Percentiles rank a stretch among this genome's conserved stretches.
Evolutionary conservation across 176 grass and related monocot genomes (phyloP).

Genomic region (Oropetium thomaeum): DNA sequence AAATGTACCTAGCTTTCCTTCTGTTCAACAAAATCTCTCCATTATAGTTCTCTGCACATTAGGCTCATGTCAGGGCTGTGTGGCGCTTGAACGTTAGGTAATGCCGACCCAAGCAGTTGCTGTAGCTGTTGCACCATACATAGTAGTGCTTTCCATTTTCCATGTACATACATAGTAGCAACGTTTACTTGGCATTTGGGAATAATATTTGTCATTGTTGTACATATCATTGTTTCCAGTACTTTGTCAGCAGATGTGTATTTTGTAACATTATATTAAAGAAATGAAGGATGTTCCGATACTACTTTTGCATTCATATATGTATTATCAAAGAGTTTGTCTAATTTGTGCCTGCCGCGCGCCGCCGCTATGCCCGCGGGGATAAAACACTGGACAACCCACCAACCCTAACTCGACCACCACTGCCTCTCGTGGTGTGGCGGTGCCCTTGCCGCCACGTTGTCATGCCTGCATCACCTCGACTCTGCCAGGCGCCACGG

Average conservation of each 20-base stretch:
- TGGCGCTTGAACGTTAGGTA: conserved; percentile 36
- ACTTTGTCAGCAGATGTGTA: conserved; percentile 12
- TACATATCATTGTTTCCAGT: conserved; percentile 24
- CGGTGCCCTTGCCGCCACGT: no score
- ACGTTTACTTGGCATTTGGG: conserved; percentile 22
- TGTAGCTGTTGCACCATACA: conserved; percentile 15
- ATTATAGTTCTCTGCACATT: not conserved
- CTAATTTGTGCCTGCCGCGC: no score
- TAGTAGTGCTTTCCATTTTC: not conserved
- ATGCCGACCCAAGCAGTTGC: conserved; percentile 19
- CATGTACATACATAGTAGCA: conserved; percentile 39
- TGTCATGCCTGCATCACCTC: no score
- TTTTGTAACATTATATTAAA: conserved; percentile 17
- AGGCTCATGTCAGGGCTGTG: conserved; percentile 8
- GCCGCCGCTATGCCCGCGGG: no score
- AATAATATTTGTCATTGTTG: not conserved
- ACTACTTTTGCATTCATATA: not conserved
- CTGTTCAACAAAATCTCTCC: not conserved
- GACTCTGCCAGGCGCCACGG: no score
- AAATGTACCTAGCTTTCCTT: not conserved
- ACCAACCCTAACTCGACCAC: no score
- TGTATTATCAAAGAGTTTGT: no score
- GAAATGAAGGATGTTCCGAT: conserved; percentile 11
- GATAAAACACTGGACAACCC: no score
- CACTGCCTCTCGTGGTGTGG: no score